Percentiles rank a stretch among this genome's conserved stretches.
Conservation (phyloP, 164 flowering plant genomes). For the grape (Vitis vinifera) region ASM3070453v1 NC_081820.1:23730001-23730500, state of each 20-base stretch:
- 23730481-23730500: no score
- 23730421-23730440: no score
- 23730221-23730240: slow-evolving; percentile 19
- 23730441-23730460: no score
- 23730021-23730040: no score
- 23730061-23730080: no score
- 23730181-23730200: slow-evolving; percentile 38
- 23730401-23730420: not conserved
- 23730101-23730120: not conserved
- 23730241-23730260: not conserved
- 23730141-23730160: slow-evolving; percentile 30
- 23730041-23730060: no score
- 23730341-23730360: slow-evolving; percentile 34
- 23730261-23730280: not conserved
- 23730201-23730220: slow-evolving; percentile 27
- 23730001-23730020: no score
- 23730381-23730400: slow-evolving; percentile 25
- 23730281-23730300: not conserved
- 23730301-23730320: not conserved
- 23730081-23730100: not conserved
- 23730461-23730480: not conserved
- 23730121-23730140: slow-evolving; percentile 27
- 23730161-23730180: slow-evolving; percentile 38
- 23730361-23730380: slow-evolving; percentile 27
- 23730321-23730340: not conserved